Evolutionary conservation across 495 filamentous ascomycete genomes (phyloP), one percentile per base, ranked within the genome.

Genomic region (Glarea lozoyensis): DNA sequence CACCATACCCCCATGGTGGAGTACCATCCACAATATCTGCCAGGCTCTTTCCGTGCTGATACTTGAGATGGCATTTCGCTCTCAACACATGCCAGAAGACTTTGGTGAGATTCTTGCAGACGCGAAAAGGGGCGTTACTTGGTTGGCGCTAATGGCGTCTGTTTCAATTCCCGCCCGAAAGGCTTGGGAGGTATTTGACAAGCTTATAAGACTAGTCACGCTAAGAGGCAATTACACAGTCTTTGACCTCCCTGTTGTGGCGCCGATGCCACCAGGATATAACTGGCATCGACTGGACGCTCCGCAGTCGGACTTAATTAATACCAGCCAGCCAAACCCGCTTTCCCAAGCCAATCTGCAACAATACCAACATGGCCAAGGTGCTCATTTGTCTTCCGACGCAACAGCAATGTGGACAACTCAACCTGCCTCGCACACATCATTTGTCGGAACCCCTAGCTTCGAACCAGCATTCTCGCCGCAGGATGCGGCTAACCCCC

Each of bases 1-100:
- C 49, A 60, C 61, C 12, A 64, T 67, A 17, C 63, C 66, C 2
- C 73, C 75, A 16, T 84, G 78, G 76, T 84, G 79, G 79, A 73
- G 66, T 41, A 63, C 72, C 4, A 55, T 82, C 1, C 79, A 82
- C 54, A 76, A 76, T 33, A 54, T 82, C 12, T 79, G 78, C 62
- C 75, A 80, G 57, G 72, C 78, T 12, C 63, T 70, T 0, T 69
- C 68, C 0, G 65, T 82, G 1, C 61, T 84, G 3, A 63, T 82
- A 25, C 56, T 79, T 9, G 79, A 82, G 40, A 66, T 78, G 31
- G 59, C 72, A 13, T 75, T 72, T 44, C 55, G 60, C 21, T 63
- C 64, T 11, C 65, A 74, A 45, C 73, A 78, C 53, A 69, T 72
- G n/a, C 71, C 73, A 1, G 62, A 72, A 29, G 69, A 75, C 43